phyloP scores from a whole-genome alignment of 139 green algal genomes.

The Gonium pectorale region DNA sequence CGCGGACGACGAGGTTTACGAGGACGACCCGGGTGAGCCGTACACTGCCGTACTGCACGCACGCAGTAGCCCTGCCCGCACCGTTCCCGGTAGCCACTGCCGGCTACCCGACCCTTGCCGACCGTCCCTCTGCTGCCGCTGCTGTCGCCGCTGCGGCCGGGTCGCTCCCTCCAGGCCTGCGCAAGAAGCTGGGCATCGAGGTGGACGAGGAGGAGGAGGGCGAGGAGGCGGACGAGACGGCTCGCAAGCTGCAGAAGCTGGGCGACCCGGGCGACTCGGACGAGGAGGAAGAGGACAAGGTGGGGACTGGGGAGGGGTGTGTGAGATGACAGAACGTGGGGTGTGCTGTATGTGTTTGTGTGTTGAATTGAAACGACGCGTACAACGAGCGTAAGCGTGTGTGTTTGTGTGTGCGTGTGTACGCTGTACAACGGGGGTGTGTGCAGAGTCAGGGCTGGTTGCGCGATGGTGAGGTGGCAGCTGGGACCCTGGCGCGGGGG shows the following conservation, averaged over 20 bases:
- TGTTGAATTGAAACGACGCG: too few species aligned
- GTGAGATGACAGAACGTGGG: not conserved
- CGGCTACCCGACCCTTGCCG: too few species aligned
- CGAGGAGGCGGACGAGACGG: conserved; percentile 33
- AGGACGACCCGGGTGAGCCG: conserved; percentile 37
- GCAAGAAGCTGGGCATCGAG: conserved; percentile 42
- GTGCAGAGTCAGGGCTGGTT: too few species aligned
- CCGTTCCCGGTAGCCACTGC: too few species aligned
- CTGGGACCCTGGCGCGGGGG: too few species aligned
- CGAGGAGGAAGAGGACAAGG: conserved; percentile 22
- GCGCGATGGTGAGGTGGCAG: too few species aligned
- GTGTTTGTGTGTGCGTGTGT: too few species aligned
- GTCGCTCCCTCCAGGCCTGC: not conserved
- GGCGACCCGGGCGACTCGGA: conserved; percentile 30
- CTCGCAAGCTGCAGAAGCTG: conserved; percentile 27
- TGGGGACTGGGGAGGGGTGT: not conserved
- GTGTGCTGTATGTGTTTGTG: not conserved
- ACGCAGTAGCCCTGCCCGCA: too few species aligned
- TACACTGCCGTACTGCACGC: too few species aligned
- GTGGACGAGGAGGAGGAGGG: conserved; percentile 38
- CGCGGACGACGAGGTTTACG: conserved; percentile 32
- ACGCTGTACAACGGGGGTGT: too few species aligned
- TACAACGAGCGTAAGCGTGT: too few species aligned
- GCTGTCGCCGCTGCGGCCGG: not conserved
- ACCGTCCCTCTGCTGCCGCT: not conserved